These are phyloP conservation scores for Lichenothelia convexa DNA, from an alignment of 495 filamentous ascomycete species.

Conservation along the genomic window DNA sequence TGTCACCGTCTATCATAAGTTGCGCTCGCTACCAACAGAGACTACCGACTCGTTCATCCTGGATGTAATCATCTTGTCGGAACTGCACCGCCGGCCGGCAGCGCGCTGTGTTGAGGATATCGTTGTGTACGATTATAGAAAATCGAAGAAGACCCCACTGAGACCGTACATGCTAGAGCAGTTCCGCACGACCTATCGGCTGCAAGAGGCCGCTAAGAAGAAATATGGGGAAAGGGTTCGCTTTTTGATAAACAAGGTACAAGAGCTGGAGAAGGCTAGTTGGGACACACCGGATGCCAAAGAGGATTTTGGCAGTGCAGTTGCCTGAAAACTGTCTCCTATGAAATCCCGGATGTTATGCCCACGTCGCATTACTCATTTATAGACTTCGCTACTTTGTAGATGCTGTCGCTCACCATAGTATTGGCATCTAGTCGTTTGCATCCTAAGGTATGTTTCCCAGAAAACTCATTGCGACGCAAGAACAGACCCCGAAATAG, in stretches of 20 bases:
- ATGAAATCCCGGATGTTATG: background rate
- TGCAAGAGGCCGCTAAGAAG: conserved; percentile 44
- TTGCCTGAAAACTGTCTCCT: too few species aligned
- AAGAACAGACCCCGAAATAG: too few species aligned
- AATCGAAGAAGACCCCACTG: conserved; percentile 36
- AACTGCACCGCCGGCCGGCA: conserved; percentile 58
- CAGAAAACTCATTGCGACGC: too few species aligned
- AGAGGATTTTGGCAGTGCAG: conserved; percentile 46
- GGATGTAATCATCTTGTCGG: conserved; percentile 53
- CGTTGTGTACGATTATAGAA: conserved; percentile 67
- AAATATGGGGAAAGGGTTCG: conserved; percentile 28
- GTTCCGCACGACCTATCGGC: conserved; percentile 42
- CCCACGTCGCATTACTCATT: conserved; percentile 1
- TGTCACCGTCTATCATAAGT: conserved; percentile 76
- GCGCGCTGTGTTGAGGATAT: conserved; percentile 68
- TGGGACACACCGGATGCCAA: conserved; percentile 58
- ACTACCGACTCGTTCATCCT: conserved; percentile 36
- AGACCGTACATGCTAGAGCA: conserved; percentile 46
- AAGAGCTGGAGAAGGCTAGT: conserved; percentile 45
- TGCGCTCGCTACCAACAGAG: conserved; percentile 33
- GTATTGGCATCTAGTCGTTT: too few species aligned
- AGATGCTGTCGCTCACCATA: too few species aligned
- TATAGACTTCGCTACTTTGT: too few species aligned
- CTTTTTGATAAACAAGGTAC: conserved; percentile 35
- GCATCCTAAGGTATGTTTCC: too few species aligned